phyloP scores from a whole-genome alignment of 2,329 filamentous ascomycete species.

The Ophioceras dolichostomum region DNA sequence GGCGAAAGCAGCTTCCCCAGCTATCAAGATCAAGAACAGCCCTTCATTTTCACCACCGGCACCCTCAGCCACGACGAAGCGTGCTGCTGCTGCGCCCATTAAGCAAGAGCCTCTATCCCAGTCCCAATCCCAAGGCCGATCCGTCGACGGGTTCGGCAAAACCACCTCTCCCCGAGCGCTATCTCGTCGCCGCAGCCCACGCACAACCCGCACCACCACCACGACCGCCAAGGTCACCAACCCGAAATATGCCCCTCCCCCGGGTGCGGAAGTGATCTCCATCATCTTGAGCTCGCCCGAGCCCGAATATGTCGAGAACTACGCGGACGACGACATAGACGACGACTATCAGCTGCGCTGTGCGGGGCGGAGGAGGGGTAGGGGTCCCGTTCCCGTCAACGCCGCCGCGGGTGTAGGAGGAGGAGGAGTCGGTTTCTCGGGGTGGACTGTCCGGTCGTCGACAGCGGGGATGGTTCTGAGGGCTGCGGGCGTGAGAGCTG shows the following conservation, averaged over 20 bases:
- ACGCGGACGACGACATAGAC: conserved; percentile 26
- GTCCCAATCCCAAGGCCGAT: background rate
- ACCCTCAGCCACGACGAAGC: background rate
- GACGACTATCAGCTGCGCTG: no score
- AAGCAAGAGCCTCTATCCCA: no score
- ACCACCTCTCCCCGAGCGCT: background rate
- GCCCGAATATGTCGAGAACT: conserved; percentile 18
- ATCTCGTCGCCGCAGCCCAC: background rate
- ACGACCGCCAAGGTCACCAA: conserved; percentile 13
- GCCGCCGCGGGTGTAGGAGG: no score
- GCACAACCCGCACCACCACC: background rate
- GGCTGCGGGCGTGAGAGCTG: no score
- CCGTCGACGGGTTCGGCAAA: background rate
- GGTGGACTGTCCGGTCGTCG: no score
- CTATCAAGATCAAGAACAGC: background rate
- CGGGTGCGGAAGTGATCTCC: conserved; percentile 23
- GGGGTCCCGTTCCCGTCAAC: no score
- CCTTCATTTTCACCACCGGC: no score
- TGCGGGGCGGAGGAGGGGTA: no score
- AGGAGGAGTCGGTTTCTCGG: no score
- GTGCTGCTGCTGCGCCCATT: no score
- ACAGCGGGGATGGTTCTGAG: no score
- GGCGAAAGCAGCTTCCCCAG: background rate
- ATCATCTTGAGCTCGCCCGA: conserved; percentile 20
- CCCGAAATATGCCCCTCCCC: conserved; percentile 12